Base-by-base conservation (phyloP, 2,329 filamentous ascomycete species). In the Aspergillus sergii region DNA sequence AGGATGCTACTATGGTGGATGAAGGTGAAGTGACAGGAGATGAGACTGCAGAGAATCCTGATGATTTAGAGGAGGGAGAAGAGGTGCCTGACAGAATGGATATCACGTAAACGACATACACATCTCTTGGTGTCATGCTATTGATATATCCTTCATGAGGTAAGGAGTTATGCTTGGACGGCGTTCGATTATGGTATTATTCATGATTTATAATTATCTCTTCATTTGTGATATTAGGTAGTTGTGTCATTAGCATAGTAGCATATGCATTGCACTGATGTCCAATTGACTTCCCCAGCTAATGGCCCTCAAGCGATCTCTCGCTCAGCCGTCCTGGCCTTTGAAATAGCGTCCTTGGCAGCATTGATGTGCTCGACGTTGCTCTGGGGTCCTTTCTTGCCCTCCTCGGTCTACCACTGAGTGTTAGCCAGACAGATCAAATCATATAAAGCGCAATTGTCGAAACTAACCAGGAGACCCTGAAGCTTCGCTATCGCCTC, bases 401-500 rank as follows among this genome's bases (percentile, higher is more conserved):
- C 76, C 67, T 80, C 77, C 68, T 79, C 78, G 19, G 68, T 64
- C 78, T 80, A 57, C 61, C 34, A 9, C 23, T 21, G 14, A 12
- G 30, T 46, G 41, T 34, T 36, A 60, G 53, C 32, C 19, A 50
- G 46, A 50, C 11, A 23, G n/a, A 26, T 39, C 16, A n/a, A 28
- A 55, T 21, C 23, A 16, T 39, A n/a, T 23, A 21, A 23, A 39
- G 12, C 19, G 28, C 16, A 57, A 28, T 43, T 50, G 23, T 12
- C 28, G 36, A 70, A 83, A 86, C 86, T 81, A 70, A 93, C 91
- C 70, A 97, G 82, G 76, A 92, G 85, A 69, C 90, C 86, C 79
- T 96, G 88, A 56, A 97, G 83, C 74, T 89, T 92, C 62, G 85
- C 82, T 46, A 94, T 81, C 1, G 93, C 90, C 61, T 90, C 87